These are phyloP conservation scores for Trichosporon ovoides DNA, from an alignment of 1,284 basidiomycete genomes.

Conservation along the genomic window DNA sequence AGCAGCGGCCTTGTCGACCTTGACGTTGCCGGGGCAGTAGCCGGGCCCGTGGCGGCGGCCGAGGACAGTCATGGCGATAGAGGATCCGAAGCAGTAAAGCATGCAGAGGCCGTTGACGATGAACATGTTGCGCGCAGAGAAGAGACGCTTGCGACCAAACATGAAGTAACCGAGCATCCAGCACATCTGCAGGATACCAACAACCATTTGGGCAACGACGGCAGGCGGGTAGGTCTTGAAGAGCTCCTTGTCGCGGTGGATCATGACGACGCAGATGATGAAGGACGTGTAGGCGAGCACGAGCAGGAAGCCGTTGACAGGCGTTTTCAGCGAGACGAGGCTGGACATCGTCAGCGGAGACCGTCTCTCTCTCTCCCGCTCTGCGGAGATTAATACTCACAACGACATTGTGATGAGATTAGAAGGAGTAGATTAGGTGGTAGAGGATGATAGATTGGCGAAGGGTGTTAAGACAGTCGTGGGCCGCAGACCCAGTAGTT, in stretches of 20 bases:
- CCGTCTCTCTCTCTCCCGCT: too few species aligned
- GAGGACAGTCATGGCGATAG: constrained; percentile 27
- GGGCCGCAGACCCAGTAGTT: too few species aligned
- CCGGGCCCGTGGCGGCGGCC: constrained; percentile 9
- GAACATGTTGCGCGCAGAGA: constrained; percentile 21
- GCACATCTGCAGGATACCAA: constrained; percentile 23
- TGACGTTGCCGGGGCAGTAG: constrained; percentile 20
- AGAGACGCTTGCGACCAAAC: constrained; percentile 14
- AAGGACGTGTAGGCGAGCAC: constrained; percentile 17
- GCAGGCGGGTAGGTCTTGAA: constrained; percentile 24
- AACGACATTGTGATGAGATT: neutral
- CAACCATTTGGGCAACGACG: constrained; percentile 28
- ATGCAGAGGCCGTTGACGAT: constrained; percentile 22
- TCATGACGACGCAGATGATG: constrained; percentile 31
- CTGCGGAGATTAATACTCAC: neutral
- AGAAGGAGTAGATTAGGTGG: neutral
- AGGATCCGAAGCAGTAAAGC: constrained; percentile 23
- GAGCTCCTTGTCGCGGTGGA: constrained; percentile 19
- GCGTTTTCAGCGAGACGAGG: constrained; percentile 7
- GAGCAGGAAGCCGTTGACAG: constrained; percentile 5
- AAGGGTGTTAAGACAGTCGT: too few species aligned
- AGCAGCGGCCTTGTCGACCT: neutral
- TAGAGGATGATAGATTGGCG: neutral
- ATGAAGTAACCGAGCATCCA: constrained; percentile 21
- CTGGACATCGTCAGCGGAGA: neutral